Evolutionary conservation across 345 rosid species (phyloP).

Genomic region (Sisymbrium altissimum): DNA sequence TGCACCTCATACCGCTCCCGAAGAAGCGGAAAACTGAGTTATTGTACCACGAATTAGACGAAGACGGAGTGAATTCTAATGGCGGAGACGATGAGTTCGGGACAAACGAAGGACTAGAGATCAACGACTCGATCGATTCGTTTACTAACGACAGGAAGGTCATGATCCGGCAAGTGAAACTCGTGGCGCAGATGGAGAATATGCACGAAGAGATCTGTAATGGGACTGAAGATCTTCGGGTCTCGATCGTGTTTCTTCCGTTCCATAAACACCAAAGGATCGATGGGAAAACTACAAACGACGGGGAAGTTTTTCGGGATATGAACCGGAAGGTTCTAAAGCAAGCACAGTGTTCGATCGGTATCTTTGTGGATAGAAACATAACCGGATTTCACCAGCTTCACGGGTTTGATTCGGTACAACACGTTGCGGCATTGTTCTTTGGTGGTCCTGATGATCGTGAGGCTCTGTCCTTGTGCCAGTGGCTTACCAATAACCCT

Average conservation of each 20-base stretch:
- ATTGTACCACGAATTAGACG: conserved; percentile 67
- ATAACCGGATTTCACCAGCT: conserved; percentile 74
- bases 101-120: conserved; percentile 67
- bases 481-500: conserved; percentile 46
- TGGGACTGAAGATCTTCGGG: conserved; percentile 62
- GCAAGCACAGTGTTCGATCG: conserved; percentile 76
- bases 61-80: conserved; percentile 41
- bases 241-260: conserved; percentile 61
- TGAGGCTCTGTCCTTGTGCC: conserved; percentile 77
- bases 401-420: conserved; percentile 42
- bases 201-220: conserved; percentile 74
- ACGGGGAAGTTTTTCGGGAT: conserved; percentile 56
- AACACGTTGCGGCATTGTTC: conserved; percentile 62
- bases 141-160: conserved; percentile 47
- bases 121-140: conserved; percentile 65
- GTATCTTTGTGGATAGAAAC: conserved; percentile 62
- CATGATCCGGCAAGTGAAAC: conserved; percentile 51
- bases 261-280: conserved; percentile 92
- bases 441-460: conserved; percentile 92
- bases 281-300: conserved; percentile 60
- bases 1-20: conserved; percentile 76
- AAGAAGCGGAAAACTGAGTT: conserved; percentile 44
- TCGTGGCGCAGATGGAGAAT: conserved; percentile 47
- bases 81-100: conserved; percentile 78
- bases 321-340: conserved; percentile 70